These are phyloP conservation scores for Russula foetens DNA, from an alignment of 768 basidiomycete genomes.

Conservation along the genomic window DNA sequence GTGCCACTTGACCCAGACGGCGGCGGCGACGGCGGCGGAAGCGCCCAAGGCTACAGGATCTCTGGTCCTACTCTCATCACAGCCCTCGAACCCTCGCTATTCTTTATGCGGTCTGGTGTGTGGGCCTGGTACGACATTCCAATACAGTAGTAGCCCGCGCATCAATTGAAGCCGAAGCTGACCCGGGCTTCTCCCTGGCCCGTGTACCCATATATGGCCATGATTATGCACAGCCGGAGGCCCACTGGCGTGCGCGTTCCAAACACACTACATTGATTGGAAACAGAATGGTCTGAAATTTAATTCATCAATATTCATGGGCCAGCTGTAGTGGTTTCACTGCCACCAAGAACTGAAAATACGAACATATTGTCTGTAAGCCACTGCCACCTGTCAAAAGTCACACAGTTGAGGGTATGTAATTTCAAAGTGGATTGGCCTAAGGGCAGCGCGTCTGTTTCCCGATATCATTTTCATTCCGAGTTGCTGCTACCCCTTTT, in stretches of 20 bases:
- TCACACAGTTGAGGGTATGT: not conserved
- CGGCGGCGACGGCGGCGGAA: no score
- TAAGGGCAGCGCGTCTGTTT: not conserved
- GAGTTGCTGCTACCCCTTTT: not conserved
- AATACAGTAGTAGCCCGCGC: not conserved
- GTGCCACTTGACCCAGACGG: not conserved
- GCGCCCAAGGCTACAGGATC: no score
- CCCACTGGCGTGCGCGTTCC: not conserved
- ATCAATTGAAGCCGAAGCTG: not conserved
- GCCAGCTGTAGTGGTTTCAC: not conserved
- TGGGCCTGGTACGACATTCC: not conserved
- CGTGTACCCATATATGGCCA: slow-evolving; percentile 1
- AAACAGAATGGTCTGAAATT: not conserved
- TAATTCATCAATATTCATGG: not conserved
- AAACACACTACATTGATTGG: not conserved
- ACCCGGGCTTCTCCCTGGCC: not conserved
- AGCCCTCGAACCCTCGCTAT: not conserved
- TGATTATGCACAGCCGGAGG: not conserved
- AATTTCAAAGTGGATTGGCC: not conserved
- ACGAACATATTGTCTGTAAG: not conserved
- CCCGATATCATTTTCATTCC: not conserved
- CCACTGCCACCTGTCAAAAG: not conserved
- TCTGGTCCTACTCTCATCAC: not conserved
- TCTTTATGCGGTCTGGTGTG: not conserved
- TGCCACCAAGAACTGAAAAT: not conserved